These are phyloP conservation scores for Phytophthora quininea DNA, from an alignment of 352 stramenopile genomes.

Conservation along the genomic window DNA sequence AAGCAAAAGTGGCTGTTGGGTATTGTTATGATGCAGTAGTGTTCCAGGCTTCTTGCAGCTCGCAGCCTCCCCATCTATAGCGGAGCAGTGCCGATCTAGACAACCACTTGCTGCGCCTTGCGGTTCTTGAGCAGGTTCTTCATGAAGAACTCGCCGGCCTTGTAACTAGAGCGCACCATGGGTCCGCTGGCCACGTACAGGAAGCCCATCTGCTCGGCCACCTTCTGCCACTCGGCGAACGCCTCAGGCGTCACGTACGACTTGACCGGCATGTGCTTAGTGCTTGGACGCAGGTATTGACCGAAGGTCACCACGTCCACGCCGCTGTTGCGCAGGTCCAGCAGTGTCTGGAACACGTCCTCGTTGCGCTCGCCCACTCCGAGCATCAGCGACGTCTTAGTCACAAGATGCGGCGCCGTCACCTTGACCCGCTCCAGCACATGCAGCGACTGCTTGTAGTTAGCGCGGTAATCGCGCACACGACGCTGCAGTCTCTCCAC, in stretches of 20 bases:
- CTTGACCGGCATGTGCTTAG: slow-evolving; percentile 97
- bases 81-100: slow-evolving; percentile 22
- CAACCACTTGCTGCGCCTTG: slow-evolving; percentile 38
- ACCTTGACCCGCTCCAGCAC: slow-evolving; percentile 97
- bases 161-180: slow-evolving; percentile 99
- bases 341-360: slow-evolving; percentile 96
- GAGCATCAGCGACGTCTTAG: slow-evolving; percentile 99
- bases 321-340: slow-evolving; percentile 93
- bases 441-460: slow-evolving; percentile 96
- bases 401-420: slow-evolving; percentile 92
- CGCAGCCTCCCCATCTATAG: slow-evolving; percentile 16
- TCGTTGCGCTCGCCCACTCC: slow-evolving; percentile 98
- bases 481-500: slow-evolving; percentile 94
- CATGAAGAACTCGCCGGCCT: slow-evolving; percentile 99
- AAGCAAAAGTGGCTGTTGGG: slow-evolving; percentile 17
- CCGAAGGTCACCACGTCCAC: slow-evolving; percentile 99
- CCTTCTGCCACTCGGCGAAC: slow-evolving; percentile 96
- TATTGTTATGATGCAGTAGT: slow-evolving; percentile 24
- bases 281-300: slow-evolving; percentile 98
- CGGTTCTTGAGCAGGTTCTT: slow-evolving; percentile 94
- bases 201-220: slow-evolving; percentile 98
- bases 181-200: slow-evolving; percentile 98
- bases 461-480: slow-evolving; percentile 89
- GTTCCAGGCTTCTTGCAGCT: slow-evolving; percentile 16
- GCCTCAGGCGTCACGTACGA: slow-evolving; percentile 98